phyloP scores from a whole-genome alignment of 1,284 basidiomycete genomes.

The Ganoderma lingzhi region DNA sequence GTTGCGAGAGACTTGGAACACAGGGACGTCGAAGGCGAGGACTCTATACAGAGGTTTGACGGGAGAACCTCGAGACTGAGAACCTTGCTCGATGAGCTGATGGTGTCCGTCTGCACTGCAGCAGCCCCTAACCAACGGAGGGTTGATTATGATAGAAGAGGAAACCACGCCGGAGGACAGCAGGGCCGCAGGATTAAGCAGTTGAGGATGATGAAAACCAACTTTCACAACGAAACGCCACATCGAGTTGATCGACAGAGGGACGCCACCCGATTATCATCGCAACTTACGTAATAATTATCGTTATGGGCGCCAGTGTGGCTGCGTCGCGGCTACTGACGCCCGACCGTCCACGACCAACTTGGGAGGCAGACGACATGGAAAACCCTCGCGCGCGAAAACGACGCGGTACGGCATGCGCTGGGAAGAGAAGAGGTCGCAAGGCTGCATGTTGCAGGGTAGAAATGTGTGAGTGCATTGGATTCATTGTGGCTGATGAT shows the following conservation, averaged over 20 bases:
- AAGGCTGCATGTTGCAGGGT: not conserved
- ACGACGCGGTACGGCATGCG: not conserved
- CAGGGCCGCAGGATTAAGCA: constrained; percentile 8
- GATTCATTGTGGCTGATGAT: constrained; percentile 25
- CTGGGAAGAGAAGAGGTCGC: not conserved
- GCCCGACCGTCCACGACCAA: constrained; percentile 5
- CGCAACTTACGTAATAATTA: constrained; percentile 19
- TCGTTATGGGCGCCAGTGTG: constrained; percentile 20
- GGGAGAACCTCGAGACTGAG: not conserved
- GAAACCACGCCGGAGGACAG: not conserved
- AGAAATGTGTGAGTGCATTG: constrained; percentile 12
- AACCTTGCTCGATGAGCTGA: not conserved
- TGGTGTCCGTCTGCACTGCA: not conserved
- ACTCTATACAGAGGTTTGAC: not conserved
- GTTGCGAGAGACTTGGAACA: constrained; percentile 1
- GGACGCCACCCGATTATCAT: constrained; percentile 5
- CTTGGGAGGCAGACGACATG: not conserved
- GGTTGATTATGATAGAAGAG: not conserved
- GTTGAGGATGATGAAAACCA: not conserved
- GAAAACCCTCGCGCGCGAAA: not conserved
- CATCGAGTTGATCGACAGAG: not conserved
- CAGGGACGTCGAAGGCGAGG: constrained; percentile 1
- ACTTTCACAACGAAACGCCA: not conserved
- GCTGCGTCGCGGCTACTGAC: not conserved
- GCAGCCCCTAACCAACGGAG: not conserved